phyloP scores from a whole-genome alignment of 495 filamentous ascomycete species.

The Cercophora sp. region DNA sequence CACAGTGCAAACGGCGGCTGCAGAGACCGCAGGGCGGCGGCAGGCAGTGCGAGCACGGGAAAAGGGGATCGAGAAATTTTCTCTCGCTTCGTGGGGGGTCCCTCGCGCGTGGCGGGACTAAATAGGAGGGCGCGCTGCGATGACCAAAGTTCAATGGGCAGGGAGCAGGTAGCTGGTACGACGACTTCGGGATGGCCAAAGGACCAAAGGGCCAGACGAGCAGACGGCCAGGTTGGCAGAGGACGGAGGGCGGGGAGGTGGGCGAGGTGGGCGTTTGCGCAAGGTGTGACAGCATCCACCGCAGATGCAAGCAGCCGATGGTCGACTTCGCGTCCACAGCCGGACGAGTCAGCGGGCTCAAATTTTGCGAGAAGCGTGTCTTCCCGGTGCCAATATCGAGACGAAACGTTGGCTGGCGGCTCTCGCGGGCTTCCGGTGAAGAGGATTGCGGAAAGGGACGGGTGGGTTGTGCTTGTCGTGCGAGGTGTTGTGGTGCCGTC shows the following conservation, averaged over 20 bases:
- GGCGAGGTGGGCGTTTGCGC: slow-evolving; percentile 22
- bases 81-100: neutral
- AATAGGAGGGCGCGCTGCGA: slow-evolving; percentile 8
- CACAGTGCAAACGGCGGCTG: slow-evolving; percentile 26
- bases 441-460: slow-evolving; percentile 9
- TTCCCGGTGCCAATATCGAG: slow-evolving; percentile 21
- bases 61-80: neutral
- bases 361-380: slow-evolving; percentile 11
- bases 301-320: slow-evolving; percentile 27
- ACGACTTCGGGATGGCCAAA: neutral
- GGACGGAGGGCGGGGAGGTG: slow-evolving; percentile 4
- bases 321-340: slow-evolving; percentile 6
- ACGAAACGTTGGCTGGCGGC: slow-evolving; percentile 18
- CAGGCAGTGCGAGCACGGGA: slow-evolving; percentile 3
- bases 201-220: neutral
- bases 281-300: slow-evolving; percentile 27
- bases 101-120: slow-evolving; percentile 8
- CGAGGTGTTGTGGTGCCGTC: neutral
- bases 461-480: neutral
- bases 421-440: slow-evolving; percentile 6
- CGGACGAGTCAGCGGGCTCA: slow-evolving; percentile 15
- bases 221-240: slow-evolving; percentile 4
- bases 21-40: slow-evolving; percentile 24
- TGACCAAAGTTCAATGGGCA: slow-evolving; percentile 6
- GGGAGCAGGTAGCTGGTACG: slow-evolving; percentile 17